Percentiles rank a stretch among this genome's conserved stretches.
Evolutionary conservation across 805 yeast species (phyloP).

Genomic region (Barnettozyma sucrosica): DNA sequence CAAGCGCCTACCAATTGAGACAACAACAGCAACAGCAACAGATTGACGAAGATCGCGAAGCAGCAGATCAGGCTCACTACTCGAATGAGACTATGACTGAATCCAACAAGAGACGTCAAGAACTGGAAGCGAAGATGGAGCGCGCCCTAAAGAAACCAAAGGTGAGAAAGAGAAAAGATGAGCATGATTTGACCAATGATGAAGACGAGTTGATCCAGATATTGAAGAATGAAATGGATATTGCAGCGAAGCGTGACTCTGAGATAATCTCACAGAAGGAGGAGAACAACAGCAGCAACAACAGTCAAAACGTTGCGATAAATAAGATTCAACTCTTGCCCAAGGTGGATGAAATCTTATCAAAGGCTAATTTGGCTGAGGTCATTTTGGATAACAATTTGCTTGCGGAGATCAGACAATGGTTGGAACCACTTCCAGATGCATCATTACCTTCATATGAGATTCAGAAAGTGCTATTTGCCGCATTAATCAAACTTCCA

Average conservation of each 20-base stretch:
- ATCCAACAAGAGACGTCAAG: slow-evolving; percentile 52
- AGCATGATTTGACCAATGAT: slow-evolving; percentile 90
- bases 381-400: slow-evolving; percentile 90
- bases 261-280: slow-evolving; percentile 33
- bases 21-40: slow-evolving; percentile 1
- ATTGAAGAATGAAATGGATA: slow-evolving; percentile 84
- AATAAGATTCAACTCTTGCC: slow-evolving; percentile 73
- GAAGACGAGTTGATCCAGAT: slow-evolving; percentile 85
- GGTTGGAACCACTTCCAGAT: slow-evolving; percentile 98
- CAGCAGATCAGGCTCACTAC: slow-evolving; percentile 25
- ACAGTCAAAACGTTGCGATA: slow-evolving; percentile 37
- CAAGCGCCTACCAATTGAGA: slow-evolving; percentile 3
- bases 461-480: slow-evolving; percentile 82
- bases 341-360: slow-evolving; percentile 67
- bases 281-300: slow-evolving; percentile 26
- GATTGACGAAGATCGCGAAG: slow-evolving; percentile 3
- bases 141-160: slow-evolving; percentile 64
- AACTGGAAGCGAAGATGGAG: slow-evolving; percentile 76
- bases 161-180: slow-evolving; percentile 65
- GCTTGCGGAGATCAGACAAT: slow-evolving; percentile 86
- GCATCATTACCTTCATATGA: slow-evolving; percentile 97
- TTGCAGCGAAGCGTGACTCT: slow-evolving; percentile 73
- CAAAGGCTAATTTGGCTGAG: slow-evolving; percentile 83
- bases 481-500: slow-evolving; percentile 70
- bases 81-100: slow-evolving; percentile 19